Percentiles rank a stretch among this genome's conserved stretches.
Conservation (phyloP, 2,329 filamentous ascomycete genomes). For the Colletotrichum eleusines region DNA sequence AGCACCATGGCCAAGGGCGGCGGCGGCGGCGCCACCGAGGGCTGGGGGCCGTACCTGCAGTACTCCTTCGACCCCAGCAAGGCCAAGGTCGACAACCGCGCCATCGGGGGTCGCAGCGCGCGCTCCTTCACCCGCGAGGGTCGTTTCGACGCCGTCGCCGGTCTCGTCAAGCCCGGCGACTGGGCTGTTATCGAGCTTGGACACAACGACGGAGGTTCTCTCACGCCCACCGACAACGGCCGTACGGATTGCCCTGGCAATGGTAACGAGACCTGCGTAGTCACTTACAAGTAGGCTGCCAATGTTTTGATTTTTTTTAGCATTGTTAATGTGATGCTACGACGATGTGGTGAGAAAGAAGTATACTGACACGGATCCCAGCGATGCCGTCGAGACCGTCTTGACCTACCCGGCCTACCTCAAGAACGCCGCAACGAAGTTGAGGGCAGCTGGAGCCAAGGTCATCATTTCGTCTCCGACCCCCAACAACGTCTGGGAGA, state of each 20-base stretch:
- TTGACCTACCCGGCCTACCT: conserved; percentile 72
- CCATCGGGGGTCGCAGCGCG: conserved; percentile 74
- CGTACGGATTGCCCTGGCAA: conserved; percentile 69
- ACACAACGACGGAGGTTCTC: conserved; percentile 76
- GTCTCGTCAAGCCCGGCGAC: conserved; percentile 67
- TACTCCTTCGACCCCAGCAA: conserved; percentile 56
- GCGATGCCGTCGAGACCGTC: conserved; percentile 64
- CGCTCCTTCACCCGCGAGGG: conserved; percentile 76
- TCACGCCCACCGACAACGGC: conserved; percentile 68
- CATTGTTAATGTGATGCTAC: too few species aligned
- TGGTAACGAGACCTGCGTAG: conserved; percentile 65
- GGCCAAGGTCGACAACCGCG: conserved; percentile 68
- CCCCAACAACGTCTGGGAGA: conserved; percentile 70
- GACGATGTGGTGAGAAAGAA: conserved; percentile 13
- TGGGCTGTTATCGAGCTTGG: conserved; percentile 79
- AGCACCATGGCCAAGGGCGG: conserved; percentile 69
- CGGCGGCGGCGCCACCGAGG: conserved; percentile 60
- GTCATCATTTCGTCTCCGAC: conserved; percentile 71
- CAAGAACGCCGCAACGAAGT: conserved; percentile 65
- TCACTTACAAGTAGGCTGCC: conserved; percentile 56
- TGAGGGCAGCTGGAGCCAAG: conserved; percentile 68
- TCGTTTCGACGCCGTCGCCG: conserved; percentile 69
- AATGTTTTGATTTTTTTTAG: not conserved
- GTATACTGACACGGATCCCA: conserved; percentile 32
- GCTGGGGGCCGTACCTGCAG: conserved; percentile 73